A percentile compares a stretch with the other conserved stretches of the same genome.
phyloP scores from a whole-genome alignment of 2,329 filamentous ascomycete species.

The Botryotinia calthae region DNA sequence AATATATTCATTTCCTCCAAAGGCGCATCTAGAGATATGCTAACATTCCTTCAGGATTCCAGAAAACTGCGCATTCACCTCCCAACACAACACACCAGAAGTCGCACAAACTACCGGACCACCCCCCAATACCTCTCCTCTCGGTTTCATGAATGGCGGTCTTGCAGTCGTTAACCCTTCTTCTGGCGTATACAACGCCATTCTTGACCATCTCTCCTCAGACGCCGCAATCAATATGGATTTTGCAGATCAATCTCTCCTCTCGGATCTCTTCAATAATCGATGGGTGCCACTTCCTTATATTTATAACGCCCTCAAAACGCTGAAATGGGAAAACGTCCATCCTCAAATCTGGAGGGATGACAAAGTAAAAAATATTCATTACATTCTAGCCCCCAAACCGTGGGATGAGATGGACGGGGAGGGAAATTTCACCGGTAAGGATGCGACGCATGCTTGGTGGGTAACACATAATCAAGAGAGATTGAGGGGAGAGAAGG shows the following conservation, averaged over 20 bases:
- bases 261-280: constrained; percentile 53
- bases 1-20: neutral
- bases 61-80: constrained; percentile 57
- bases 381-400: constrained; percentile 61
- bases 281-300: constrained; percentile 60
- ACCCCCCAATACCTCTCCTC: constrained; percentile 46
- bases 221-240: constrained; percentile 47
- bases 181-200: constrained; percentile 47
- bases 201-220: constrained; percentile 50
- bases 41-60: constrained; percentile 42
- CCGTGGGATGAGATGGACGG: constrained; percentile 56
- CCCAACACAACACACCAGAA: constrained; percentile 49
- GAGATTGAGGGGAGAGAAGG: constrained; percentile 39
- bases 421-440: constrained; percentile 43
- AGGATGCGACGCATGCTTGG: constrained; percentile 53
- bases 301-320: constrained; percentile 62
- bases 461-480: constrained; percentile 52
- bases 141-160: constrained; percentile 56
- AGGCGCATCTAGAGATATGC: neutral
- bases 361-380: constrained; percentile 57
- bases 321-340: constrained; percentile 52
- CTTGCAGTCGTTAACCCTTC: constrained; percentile 57
- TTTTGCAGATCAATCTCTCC: constrained; percentile 59
- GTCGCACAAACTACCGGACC: constrained; percentile 47
- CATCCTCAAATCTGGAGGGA: constrained; percentile 58